These are phyloP conservation scores for Solanum virginianum DNA, from an alignment of 257 asterid genomes.

Conservation along the genomic window DNA sequence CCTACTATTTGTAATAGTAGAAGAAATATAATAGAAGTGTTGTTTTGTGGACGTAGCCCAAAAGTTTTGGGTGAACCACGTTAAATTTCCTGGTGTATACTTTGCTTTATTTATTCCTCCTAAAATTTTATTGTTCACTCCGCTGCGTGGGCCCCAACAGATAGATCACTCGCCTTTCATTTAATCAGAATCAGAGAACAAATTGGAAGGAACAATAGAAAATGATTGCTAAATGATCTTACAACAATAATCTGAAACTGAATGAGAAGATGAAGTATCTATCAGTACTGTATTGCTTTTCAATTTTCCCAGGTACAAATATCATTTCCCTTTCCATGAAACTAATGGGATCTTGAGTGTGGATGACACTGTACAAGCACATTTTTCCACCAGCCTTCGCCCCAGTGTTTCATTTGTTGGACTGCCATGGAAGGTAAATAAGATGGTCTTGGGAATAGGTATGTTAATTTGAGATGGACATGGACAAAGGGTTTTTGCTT, in stretches of 20 bases:
- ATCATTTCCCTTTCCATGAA: constrained; percentile 74
- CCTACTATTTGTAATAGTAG: no score
- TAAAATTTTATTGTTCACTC: no score
- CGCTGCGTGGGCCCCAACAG: no score
- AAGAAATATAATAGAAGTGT: no score
- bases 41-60: no score
- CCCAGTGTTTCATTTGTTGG: constrained; percentile 89
- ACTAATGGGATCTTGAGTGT: constrained; percentile 51
- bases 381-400: constrained; percentile 72
- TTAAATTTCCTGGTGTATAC: no score
- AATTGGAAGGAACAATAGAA: neutral
- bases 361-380: constrained; percentile 87
- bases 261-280: neutral
- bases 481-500: neutral
- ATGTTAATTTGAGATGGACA: neutral
- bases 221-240: neutral
- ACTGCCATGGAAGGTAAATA: constrained; percentile 83
- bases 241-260: neutral
- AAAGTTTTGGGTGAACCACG: no score
- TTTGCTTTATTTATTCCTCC: no score
- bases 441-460: neutral
- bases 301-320: constrained; percentile 54
- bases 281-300: neutral
- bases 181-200: neutral
- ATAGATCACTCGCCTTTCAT: neutral